Base-by-base conservation (phyloP, 2,329 filamentous ascomycete species). In the Aspergillus proliferans region DNA sequence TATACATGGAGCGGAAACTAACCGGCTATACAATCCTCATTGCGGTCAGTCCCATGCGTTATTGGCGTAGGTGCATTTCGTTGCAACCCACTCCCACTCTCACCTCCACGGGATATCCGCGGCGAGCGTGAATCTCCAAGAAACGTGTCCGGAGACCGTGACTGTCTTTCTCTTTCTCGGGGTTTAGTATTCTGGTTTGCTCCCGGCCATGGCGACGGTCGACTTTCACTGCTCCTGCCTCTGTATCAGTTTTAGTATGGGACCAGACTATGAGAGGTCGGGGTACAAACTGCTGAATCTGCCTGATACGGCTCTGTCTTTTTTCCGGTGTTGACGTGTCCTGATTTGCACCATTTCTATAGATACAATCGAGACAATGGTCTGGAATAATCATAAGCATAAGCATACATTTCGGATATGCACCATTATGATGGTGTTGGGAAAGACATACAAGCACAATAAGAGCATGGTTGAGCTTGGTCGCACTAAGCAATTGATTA, bases 391-490 rank as follows among this genome's bases (percentile, higher is more conserved):
- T 6, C 24, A 30, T 30, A 10, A 30, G 26, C 9, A 26, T 41
- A n/a, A 33, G 22, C 41, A 46, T 21, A 21, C 33, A n/a, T 41
- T 21, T 36, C 34, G n/a, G 15, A 4, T n/a, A 14, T 14, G 15
- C 22, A 38, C 12, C n/a, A 30, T n/a, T 18, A 10, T 18, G 2
- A 28, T 22, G 28, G 12, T 5, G 14, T 10, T 34, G 5, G 30
- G 28, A 21, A n/a, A 19, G n/a, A 26, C 48, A 41, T 58, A 58
- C 56, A 58, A 22, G 52, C 56, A 38, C 53, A 57, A 43, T 58
- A 57, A 3, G 52, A 57, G 21, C 56, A 57, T 15, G 56, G 54
- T 24, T 54, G 52, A 6, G 46, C 49, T 53, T 58, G 54, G 18
- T 58, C 56, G 28, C 54, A 57, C 52, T 58, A 9, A 1, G 9